Evolutionary conservation across 2,329 filamentous ascomycete species (phyloP).

Genomic region (Fusarium mundagurra): DNA sequence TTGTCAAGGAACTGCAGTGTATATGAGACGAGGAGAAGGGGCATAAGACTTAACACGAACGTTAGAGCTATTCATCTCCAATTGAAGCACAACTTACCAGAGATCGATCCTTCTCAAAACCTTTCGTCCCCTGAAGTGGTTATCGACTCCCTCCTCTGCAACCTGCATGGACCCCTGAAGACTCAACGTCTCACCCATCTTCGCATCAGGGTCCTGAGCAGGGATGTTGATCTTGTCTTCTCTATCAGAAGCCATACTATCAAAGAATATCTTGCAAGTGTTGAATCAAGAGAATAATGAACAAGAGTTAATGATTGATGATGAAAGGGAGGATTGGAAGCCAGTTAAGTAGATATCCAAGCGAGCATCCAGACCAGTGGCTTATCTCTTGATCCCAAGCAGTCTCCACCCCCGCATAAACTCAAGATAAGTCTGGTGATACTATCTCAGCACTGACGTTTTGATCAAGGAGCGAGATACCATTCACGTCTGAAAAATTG

Average conservation of each 20-base stretch:
- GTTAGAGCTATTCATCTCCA: not conserved
- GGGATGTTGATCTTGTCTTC: not conserved
- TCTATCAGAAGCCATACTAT: conserved; percentile 11
- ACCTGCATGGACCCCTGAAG: conserved; percentile 18
- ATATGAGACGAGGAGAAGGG: conserved; percentile 35
- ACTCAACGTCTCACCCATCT: conserved; percentile 28
- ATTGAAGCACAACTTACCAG: not conserved
- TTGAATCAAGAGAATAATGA: not conserved
- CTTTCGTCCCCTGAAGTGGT: not conserved
- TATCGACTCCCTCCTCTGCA: conserved; percentile 11
- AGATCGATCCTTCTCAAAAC: conserved; percentile 29
- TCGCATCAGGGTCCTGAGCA: conserved; percentile 2
- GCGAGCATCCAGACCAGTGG: not conserved
- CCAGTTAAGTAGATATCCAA: conserved; percentile 8
- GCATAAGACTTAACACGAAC: conserved; percentile 15
- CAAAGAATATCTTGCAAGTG: not conserved
- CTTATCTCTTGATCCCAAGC: not conserved
- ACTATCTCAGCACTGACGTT: not conserved
- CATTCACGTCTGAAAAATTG: not conserved
- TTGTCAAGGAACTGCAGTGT: conserved; percentile 41
- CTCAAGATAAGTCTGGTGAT: conserved; percentile 5
- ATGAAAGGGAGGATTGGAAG: not conserved
- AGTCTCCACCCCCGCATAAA: conserved; percentile 25
- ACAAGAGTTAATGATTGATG: not conserved
- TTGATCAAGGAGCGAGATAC: not conserved